phyloP scores from a whole-genome alignment of 2,329 filamentous ascomycete species.

The Colletotrichum sansevieriae region DNA sequence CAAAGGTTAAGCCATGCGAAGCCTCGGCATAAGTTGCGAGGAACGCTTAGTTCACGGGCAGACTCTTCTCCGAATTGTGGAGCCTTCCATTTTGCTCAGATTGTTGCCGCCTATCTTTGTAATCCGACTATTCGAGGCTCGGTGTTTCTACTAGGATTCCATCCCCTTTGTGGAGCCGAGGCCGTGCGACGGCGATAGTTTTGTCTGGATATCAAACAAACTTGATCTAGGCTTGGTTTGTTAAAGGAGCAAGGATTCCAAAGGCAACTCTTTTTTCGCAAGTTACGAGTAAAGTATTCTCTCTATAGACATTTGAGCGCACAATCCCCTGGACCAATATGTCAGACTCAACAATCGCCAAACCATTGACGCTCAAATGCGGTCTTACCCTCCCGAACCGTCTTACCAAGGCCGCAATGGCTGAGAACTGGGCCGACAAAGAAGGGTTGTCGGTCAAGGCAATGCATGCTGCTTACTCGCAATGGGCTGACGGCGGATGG shows the following conservation, averaged over 20 bases:
- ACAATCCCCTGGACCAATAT: not conserved
- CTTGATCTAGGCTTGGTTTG: too few species aligned
- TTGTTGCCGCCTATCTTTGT: slow-evolving; percentile 14
- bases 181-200: slow-evolving; percentile 3
- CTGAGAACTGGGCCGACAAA: slow-evolving; percentile 57
- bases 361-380: slow-evolving; percentile 64
- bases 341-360: slow-evolving; percentile 24
- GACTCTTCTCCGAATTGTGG: slow-evolving; percentile 8
- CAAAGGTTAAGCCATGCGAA: not conserved
- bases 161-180: slow-evolving; percentile 20
- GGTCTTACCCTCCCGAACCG: slow-evolving; percentile 69
- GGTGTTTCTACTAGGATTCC: not conserved
- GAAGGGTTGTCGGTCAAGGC: slow-evolving; percentile 59
- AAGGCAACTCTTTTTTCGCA: too few species aligned
- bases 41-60: slow-evolving; percentile 2
- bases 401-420: slow-evolving; percentile 65
- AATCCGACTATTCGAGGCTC: not conserved
- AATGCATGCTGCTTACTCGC: slow-evolving; percentile 60
- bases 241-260: too few species aligned
- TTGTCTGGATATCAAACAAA: not conserved
- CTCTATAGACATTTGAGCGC: not conserved
- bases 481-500: slow-evolving; percentile 68
- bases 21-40: slow-evolving; percentile 18
- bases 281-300: not conserved
- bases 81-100: not conserved